These are phyloP conservation scores for Daphne laureola DNA, from an alignment of 441 rosid genomes.

Conservation along the genomic window DNA sequence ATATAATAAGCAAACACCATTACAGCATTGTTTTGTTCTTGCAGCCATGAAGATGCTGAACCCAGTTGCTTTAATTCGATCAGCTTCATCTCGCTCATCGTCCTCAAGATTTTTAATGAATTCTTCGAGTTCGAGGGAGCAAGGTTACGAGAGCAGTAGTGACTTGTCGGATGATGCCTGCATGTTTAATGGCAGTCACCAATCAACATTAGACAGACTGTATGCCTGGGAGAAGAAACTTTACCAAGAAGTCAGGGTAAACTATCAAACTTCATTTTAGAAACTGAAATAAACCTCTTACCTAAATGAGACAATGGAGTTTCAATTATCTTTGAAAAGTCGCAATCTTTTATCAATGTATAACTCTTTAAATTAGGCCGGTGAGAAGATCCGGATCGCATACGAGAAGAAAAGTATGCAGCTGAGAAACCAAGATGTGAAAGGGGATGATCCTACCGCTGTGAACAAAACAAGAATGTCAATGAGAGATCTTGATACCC, in stretches of 20 bases:
- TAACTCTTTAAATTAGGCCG: slow-evolving; percentile 44
- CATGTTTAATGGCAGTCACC: slow-evolving; percentile 74
- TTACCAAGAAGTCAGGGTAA: slow-evolving; percentile 84
- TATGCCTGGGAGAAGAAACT: slow-evolving; percentile 99
- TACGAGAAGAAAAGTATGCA: slow-evolving; percentile 79
- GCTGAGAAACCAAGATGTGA: slow-evolving; percentile 75
- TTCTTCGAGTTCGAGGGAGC: slow-evolving; percentile 54
- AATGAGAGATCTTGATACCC: slow-evolving; percentile 77
- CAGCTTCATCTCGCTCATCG: slow-evolving; percentile 86
- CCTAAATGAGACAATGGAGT: too few species aligned
- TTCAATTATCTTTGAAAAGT: too few species aligned
- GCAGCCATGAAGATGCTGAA: slow-evolving; percentile 86
- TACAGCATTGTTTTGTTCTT: slow-evolving; percentile 16
- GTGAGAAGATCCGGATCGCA: slow-evolving; percentile 74
- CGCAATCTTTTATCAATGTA: too few species aligned
- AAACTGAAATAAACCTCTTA: too few species aligned
- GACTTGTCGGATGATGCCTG: slow-evolving; percentile 71
- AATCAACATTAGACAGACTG: slow-evolving; percentile 76
- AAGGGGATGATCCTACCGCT: slow-evolving; percentile 53
- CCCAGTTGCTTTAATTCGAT: slow-evolving; percentile 89
- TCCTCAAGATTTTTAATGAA: slow-evolving; percentile 73
- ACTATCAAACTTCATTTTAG: slow-evolving; percentile 5
- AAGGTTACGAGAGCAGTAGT: slow-evolving; percentile 60
- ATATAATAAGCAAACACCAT: too few species aligned
- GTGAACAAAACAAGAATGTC: slow-evolving; percentile 70